Evolutionary conservation across 2,329 filamentous ascomycete species (phyloP).

Genomic region (Penicillium carneum): DNA sequence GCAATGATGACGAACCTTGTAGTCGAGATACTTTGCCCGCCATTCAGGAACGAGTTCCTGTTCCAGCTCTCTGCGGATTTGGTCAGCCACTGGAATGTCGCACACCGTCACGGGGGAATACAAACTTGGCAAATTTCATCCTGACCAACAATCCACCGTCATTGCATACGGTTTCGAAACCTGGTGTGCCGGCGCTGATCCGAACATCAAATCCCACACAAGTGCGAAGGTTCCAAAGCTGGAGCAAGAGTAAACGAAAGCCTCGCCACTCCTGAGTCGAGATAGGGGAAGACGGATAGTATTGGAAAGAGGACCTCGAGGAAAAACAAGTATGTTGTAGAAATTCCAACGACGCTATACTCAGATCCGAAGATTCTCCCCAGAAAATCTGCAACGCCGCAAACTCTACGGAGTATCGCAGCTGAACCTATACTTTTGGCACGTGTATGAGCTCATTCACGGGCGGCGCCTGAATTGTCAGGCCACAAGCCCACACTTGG

Average conservation of each 20-base stretch:
- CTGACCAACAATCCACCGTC: constrained; percentile 31
- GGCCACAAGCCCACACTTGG: constrained; percentile 10
- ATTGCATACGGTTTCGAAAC: constrained; percentile 26
- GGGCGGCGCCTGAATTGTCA: constrained; percentile 18
- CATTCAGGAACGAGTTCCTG: constrained; percentile 91
- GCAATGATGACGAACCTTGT: constrained; percentile 68
- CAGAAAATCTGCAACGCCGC: constrained; percentile 3
- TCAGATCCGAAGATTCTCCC: constrained; percentile 5
- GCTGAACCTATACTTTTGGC: constrained; percentile 24
- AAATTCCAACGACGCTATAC: background rate
- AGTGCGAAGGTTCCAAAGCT: constrained; percentile 14
- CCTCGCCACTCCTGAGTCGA: background rate
- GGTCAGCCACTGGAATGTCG: constrained; percentile 33
- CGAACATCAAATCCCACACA: constrained; percentile 10
- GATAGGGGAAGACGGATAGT: background rate
- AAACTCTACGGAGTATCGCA: constrained; percentile 10
- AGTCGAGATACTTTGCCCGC: constrained; percentile 91
- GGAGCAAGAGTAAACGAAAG: constrained; percentile 3
- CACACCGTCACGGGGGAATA: constrained; percentile 4
- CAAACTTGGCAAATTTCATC: constrained; percentile 70
- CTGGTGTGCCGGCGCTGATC: background rate
- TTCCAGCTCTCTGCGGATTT: constrained; percentile 71
- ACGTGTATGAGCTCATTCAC: constrained; percentile 36
- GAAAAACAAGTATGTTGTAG: background rate
- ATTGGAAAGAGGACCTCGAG: background rate